These are phyloP conservation scores for Claviceps sp. DNA, from an alignment of 2,329 filamentous ascomycete genomes.

Conservation along the genomic window DNA sequence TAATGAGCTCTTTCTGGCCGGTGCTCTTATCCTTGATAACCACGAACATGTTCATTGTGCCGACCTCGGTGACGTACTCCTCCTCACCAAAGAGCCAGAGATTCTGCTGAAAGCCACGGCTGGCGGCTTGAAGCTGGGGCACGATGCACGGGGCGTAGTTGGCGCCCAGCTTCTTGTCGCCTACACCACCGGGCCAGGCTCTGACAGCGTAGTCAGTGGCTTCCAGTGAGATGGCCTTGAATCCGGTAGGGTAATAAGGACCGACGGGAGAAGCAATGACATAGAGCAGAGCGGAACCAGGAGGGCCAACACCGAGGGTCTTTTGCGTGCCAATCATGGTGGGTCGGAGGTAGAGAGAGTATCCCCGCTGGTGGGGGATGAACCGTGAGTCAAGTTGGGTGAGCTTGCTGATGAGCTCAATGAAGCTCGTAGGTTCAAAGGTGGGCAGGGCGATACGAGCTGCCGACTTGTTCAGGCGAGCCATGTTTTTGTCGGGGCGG, in stretches of 20 bases:
- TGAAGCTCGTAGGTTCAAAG: slow-evolving; percentile 61
- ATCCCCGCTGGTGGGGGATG: slow-evolving; percentile 75
- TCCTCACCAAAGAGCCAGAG: slow-evolving; percentile 95
- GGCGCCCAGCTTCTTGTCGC: slow-evolving; percentile 95
- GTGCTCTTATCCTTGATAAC: slow-evolving; percentile 75
- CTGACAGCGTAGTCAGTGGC: slow-evolving; percentile 94
- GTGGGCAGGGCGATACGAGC: slow-evolving; percentile 86
- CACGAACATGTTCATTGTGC: slow-evolving; percentile 97
- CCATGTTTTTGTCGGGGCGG: slow-evolving; percentile 94
- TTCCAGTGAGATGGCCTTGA: slow-evolving; percentile 92
- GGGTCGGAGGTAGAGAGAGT: slow-evolving; percentile 88
- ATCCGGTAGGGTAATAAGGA: slow-evolving; percentile 95
- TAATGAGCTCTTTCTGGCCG: slow-evolving; percentile 82
- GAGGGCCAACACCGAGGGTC: slow-evolving; percentile 85
- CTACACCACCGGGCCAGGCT: slow-evolving; percentile 94
- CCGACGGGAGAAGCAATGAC: slow-evolving; percentile 94
- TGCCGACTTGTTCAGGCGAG: slow-evolving; percentile 78
- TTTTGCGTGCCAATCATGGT: slow-evolving; percentile 96
- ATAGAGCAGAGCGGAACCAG: slow-evolving; percentile 80
- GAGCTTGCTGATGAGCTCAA: slow-evolving; percentile 69
- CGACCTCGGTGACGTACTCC: slow-evolving; percentile 92
- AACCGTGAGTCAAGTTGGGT: slow-evolving; percentile 74
- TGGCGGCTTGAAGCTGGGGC: slow-evolving; percentile 85
- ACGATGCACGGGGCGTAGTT: slow-evolving; percentile 99
- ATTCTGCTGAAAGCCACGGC: slow-evolving; percentile 92